Base-by-base conservation (phyloP, 306 rosid species). In the Gastrolobium villosum region DNA sequence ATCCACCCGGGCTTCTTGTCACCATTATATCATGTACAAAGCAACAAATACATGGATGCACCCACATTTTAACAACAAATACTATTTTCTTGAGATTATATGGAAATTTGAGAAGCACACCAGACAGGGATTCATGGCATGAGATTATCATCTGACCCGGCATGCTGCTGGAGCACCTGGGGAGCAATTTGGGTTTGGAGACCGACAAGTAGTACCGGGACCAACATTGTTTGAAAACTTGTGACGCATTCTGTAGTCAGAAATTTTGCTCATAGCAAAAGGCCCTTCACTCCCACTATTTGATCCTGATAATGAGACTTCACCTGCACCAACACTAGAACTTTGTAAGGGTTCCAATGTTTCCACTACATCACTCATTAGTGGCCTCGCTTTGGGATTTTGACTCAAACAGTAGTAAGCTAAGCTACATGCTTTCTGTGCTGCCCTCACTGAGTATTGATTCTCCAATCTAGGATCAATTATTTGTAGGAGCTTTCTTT, bases 351-450 rank as follows among this genome's bases (percentile, higher is more conserved):
- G 99, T 72, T 96, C 99, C 82, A 96, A 79, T 45, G 99, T 96
- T 88, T 96, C 99, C 4, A 96, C 99, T 7, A 96, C 98, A 65
- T 96, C 99, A 5, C 99, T 93, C 99, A 96, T 96, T 83, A 96
- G 80, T n/a, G 99, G 99, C 84, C 99, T 91, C 30, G 98, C 99
- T 87, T 96, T 96, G 64, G 99, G 99, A 80, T 96, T 96, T 83
- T 96, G 99, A 86, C 96, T 96, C 86, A 96, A 77, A 61, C 99
- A 96, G 77, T 96, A 96, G 90, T 96, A 96, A 59, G 99, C 99
- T 84, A 96, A 79, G 90, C 99, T 96, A 87, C 99, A 96, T 43
- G 99, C 99, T 83, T 96, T 96, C 90, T 93, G 98, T 50, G 99
- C 99, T 52, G 98, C 99, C 62, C 97, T 88, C 36, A 89, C 93